A percentile compares a stretch with the other conserved stretches of the same genome.
Conservation (phyloP, 129 eudicot species). For the Centrapalus pauciflorus region DNA sequence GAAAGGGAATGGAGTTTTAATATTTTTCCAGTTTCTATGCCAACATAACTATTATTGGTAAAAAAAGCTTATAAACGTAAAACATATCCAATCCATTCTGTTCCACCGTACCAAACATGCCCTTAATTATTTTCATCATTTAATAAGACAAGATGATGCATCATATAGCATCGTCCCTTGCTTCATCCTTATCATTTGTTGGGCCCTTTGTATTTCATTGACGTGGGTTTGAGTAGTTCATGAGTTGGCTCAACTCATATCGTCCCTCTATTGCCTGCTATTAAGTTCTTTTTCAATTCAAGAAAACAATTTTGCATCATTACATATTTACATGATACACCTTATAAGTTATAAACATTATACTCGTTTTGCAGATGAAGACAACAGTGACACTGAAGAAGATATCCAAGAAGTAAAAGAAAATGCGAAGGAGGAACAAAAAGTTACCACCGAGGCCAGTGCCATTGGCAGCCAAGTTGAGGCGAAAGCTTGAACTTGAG, state of each 20-base stretch:
- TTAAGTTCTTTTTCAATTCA: background rate
- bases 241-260: background rate
- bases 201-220: no score
- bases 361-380: constrained; percentile 33
- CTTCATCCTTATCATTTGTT: background rate
- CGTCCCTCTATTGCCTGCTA: background rate
- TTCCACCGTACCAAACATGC: no score
- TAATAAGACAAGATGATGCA: background rate
- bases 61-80: no score
- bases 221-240: no score
- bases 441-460: constrained; percentile 13
- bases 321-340: background rate
- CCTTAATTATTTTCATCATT: background rate
- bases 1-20: no score
- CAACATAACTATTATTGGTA: no score
- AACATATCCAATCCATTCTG: no score
- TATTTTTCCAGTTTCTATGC: no score
- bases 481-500: constrained; percentile 29
- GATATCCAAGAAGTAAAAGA: constrained; percentile 31
- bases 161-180: background rate
- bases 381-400: constrained; percentile 46
- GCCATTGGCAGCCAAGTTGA: constrained; percentile 17
- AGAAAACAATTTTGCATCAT: background rate
- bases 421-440: constrained; percentile 18
- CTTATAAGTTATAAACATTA: background rate